Percentiles rank a stretch among this genome's conserved stretches.
Conservation (phyloP, 2,329 filamentous ascomycete genomes). For the Talaromyces sp. region DNA sequence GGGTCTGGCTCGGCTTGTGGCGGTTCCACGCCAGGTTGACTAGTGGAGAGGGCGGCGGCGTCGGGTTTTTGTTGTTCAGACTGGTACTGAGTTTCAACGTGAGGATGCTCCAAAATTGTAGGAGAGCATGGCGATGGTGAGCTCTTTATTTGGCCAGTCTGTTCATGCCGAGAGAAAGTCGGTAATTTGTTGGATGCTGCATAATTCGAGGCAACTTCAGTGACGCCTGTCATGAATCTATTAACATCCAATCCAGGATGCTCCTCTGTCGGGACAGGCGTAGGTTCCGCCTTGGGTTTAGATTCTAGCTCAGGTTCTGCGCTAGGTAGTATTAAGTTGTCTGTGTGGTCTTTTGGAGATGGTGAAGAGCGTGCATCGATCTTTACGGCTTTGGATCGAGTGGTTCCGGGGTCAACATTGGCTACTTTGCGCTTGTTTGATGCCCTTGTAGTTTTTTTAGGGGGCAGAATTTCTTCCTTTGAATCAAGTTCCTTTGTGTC, state of each 20-base stretch:
- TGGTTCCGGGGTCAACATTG: not conserved
- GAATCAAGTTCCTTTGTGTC: not conserved
- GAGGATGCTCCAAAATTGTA: not conserved
- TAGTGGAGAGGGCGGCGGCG: not conserved
- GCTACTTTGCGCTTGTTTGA: not conserved
- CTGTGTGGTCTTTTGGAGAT: not conserved
- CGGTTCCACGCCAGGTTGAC: not conserved
- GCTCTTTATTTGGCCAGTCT: not conserved
- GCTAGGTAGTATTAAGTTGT: not conserved
- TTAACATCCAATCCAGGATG: not conserved
- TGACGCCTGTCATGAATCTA: not conserved
- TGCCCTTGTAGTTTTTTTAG: not conserved
- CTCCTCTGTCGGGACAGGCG: not conserved
- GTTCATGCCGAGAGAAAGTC: not conserved
- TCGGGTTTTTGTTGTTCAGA: not conserved
- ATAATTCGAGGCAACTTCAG: not conserved
- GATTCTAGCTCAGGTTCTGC: not conserved
- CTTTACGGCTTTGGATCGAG: not conserved
- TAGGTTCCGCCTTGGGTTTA: not conserved
- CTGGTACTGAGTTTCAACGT: not conserved
- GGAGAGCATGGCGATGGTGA: not conserved
- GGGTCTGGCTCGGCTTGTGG: conserved; percentile 10
- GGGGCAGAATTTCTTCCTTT: not conserved
- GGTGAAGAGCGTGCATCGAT: not conserved
- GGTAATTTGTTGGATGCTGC: not conserved